These are phyloP conservation scores for Cladosporium sp. DNA, from an alignment of 2,329 filamentous ascomycete genomes.

Conservation along the genomic window DNA sequence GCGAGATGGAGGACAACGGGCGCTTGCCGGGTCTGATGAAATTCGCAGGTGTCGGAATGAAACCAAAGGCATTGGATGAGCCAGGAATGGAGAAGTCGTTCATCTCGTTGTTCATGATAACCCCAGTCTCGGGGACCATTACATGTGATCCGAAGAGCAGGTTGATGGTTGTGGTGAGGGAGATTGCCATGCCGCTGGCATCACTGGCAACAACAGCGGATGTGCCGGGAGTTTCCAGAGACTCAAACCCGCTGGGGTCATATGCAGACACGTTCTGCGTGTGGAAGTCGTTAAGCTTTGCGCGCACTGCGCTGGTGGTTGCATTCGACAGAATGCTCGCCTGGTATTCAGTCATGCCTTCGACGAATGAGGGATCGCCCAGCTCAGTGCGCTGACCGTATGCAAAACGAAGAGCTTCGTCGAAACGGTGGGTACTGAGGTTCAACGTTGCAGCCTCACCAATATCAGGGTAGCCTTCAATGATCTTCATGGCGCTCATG, in stretches of 20 bases:
- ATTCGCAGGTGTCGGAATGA: conserved; percentile 75
- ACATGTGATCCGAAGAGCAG: conserved; percentile 78
- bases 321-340: conserved; percentile 63
- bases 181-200: conserved; percentile 70
- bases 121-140: conserved; percentile 77
- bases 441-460: conserved; percentile 58
- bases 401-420: conserved; percentile 86
- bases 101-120: conserved; percentile 66
- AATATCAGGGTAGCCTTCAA: conserved; percentile 73
- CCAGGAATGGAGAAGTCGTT: conserved; percentile 85
- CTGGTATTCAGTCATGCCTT: conserved; percentile 64
- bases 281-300: conserved; percentile 67
- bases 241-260: conserved; percentile 66
- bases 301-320: conserved; percentile 61
- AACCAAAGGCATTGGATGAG: conserved; percentile 78
- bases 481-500: conserved; percentile 74
- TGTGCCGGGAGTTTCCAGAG: conserved; percentile 70
- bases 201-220: conserved; percentile 74
- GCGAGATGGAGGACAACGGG: conserved; percentile 78
- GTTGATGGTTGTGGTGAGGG: conserved; percentile 85
- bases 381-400: conserved; percentile 76
- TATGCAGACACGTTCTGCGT: conserved; percentile 76
- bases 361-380: conserved; percentile 77
- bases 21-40: conserved; percentile 79
- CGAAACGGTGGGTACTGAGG: conserved; percentile 75